Evolutionary conservation across 176 grass and related monocot species (phyloP).

Genomic region (Aegilops sharonensis): DNA sequence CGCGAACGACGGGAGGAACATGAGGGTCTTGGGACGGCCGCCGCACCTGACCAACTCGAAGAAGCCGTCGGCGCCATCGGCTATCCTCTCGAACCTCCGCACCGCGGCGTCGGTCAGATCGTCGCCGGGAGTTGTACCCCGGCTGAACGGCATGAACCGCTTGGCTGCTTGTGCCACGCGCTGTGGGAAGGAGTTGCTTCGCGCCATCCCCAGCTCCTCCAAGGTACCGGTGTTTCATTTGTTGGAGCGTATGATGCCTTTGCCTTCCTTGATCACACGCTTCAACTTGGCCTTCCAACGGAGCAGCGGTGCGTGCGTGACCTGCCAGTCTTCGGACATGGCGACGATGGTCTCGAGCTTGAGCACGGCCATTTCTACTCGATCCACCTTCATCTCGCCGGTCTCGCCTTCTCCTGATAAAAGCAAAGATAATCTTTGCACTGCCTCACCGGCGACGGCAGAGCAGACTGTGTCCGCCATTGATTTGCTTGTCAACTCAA

Average conservation of each 20-base stretch:
- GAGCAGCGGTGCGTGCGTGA: not conserved
- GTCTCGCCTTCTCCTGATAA: not conserved
- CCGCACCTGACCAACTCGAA: not conserved
- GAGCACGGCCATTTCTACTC: not conserved
- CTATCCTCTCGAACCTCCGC: not conserved
- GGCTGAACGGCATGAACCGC: not conserved
- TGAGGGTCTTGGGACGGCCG: not conserved
- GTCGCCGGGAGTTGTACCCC: not conserved
- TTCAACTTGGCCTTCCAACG: conserved; percentile 23
- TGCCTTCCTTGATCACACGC: conserved; percentile 21
- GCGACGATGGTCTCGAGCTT: conserved; percentile 5
- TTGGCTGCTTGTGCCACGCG: conserved; percentile 2
- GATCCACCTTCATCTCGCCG: not conserved
- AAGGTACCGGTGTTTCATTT: not conserved
- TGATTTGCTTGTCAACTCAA: not conserved
- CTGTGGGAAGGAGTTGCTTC: not conserved
- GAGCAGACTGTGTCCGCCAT: conserved; percentile 8
- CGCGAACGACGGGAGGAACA: not conserved
- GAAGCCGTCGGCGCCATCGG: not conserved
- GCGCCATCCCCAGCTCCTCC: not conserved
- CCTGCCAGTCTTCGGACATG: not conserved
- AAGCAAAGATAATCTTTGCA: not conserved
- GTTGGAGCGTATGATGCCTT: not conserved
- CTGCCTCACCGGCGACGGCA: not conserved
- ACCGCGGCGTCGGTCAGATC: not conserved